Percentiles rank a stretch among this genome's conserved stretches.
Evolutionary conservation across 768 basidiomycete genomes (phyloP).

Genomic region (Butyriboletus loyo): DNA sequence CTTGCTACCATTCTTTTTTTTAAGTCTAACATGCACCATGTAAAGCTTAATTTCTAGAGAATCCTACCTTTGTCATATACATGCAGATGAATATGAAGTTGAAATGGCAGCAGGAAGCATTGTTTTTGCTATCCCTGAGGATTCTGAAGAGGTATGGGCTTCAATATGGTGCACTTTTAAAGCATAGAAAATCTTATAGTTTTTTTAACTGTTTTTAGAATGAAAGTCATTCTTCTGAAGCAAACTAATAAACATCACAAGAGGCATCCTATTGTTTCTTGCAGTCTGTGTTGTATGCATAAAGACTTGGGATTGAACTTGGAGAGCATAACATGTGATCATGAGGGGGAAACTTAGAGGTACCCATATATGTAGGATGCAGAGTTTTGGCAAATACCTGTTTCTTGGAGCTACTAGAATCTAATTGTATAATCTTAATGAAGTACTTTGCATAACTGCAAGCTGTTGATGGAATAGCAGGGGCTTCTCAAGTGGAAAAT

Average conservation of each 20-base stretch:
- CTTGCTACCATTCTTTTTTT: not conserved
- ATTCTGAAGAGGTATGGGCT: not conserved
- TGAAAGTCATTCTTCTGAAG: not conserved
- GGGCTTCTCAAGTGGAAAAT: not conserved
- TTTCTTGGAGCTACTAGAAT: not conserved
- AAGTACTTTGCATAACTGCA: too few species aligned
- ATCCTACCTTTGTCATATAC: constrained; percentile 20
- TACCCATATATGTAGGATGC: too few species aligned
- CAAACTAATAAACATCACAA: not conserved
- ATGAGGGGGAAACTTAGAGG: not conserved
- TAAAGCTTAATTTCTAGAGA: constrained; percentile 26
- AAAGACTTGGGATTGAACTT: not conserved
- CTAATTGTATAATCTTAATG: too few species aligned
- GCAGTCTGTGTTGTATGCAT: too few species aligned
- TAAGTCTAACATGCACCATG: not conserved
- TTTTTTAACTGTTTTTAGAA: not conserved
- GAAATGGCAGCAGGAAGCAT: not conserved
- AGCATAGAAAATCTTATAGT: not conserved
- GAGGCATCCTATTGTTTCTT: not conserved
- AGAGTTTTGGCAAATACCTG: too few species aligned
- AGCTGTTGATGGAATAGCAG: not conserved
- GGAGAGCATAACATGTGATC: not conserved
- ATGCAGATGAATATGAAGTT: not conserved
- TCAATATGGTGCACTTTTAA: not conserved
- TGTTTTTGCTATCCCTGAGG: constrained; percentile 3